Base-by-base conservation (phyloP, 352 stramenopile species). In the Phytophthora pini region DNA sequence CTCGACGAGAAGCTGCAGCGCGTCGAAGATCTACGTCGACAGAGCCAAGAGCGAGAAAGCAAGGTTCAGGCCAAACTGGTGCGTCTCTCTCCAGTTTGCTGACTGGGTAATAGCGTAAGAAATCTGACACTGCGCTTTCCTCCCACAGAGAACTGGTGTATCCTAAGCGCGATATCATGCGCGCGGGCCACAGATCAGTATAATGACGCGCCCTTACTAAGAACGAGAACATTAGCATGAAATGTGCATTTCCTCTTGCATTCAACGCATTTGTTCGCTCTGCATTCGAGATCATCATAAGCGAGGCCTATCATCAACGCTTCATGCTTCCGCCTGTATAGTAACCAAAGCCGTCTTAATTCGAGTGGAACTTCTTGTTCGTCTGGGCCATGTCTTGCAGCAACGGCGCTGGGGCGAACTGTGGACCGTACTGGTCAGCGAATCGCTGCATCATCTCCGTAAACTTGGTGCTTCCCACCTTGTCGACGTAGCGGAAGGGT, bases 341-440 rank as follows among this genome's bases (percentile, higher is more conserved):
- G 47, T 55, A 41, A 13, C 31, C n/a, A 24, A 29, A 55, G 17
- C 29, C 36, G 46, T 38, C 41, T 57, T 84, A 96, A 58, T 84
- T 92, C 39, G 76, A 70, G 84, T 99, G 93, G 72, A 99, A 99
- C 72, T 98, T 99, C 84, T 98, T 99, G 79, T 97, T 95, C 32
- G 84, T 94, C 68, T 97, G 97, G 54, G 97, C 97, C 82, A 99
- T 95, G 73, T 99, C 97, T 79, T 98, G 91, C 38, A 99, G 79
- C 29, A 99, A 79, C 61, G 97, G 95, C 60, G 93, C 96, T 12
- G 97, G 97, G 45, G 92, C 80, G 71, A 99, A 99, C 74, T 99
- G 97, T 55, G 96, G 84, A 45, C 97, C 97, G 70, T 99, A 97
- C 74, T 93, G 89, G 68, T 98, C 94, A 9, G 96, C 94, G 72